Evolutionary conservation across 176 grass and related monocot species (phyloP), one percentile per base, ranked within the genome.

Genomic region (Echinochloa phyllopogon): DNA sequence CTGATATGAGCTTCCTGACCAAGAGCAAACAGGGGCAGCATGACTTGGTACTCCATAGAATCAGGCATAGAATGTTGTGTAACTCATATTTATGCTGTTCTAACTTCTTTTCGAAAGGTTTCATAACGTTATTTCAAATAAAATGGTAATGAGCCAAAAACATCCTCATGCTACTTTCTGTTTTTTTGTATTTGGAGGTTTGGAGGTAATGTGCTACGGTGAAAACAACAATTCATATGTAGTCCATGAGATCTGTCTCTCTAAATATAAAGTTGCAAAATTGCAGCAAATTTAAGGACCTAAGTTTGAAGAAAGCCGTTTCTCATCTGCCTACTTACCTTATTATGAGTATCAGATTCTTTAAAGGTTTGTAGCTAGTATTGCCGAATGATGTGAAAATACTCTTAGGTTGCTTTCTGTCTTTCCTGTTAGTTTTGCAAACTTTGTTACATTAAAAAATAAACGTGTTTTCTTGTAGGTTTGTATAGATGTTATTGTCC

Each of bases 401-500:
- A 2, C 2, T 1, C 29, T 33, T 33, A 33, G 29, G 1, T 33
- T 33, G 29, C 29, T 33, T 33, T 2, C 29, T 33, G 29, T 33
- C 2, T 33, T 33, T 1, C 29, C 2, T 33, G 1, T 33, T 33
- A 2, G 29, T 33, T 33, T 2, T 33, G 29, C 29, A 33, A 33
- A 33, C 29, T 33, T 33, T 33, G 29, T 33, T 33, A 1, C 29
- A 33, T 33, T 33, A 33, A 33, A 33, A 33, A 2, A 33, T 33
- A 33, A 33, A 33, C 2, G 29, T 1, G 29, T 1, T 33, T 33
- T 33, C 29, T 33, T 72, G 25, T 87, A 98, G 96, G 88, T 98
- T 13, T 98, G 93, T 80, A 98, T 98, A 92, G 96, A 98, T 90
- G 87, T 98, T 73, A 92, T 95, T 65, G 91, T 98, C 50, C 96